Conservation (phyloP, 345 rosid genomes). For the Salix caprea region DNA sequence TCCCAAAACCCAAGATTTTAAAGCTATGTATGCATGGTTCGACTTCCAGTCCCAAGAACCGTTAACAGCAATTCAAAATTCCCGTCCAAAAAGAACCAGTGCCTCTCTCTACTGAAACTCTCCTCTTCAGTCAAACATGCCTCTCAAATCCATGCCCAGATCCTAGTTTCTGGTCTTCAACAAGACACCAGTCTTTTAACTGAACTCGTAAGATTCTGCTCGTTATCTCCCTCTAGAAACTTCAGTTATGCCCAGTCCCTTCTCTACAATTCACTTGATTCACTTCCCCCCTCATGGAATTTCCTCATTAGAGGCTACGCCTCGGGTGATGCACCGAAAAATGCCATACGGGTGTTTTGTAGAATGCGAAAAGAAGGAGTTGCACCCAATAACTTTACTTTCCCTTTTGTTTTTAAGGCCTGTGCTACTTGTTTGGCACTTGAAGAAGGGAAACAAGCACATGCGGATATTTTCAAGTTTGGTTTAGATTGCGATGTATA, state of each 20-base stretch:
- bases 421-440: constrained; percentile 47
- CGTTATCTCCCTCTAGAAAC: constrained; percentile 43
- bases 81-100: constrained; percentile 41
- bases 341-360: constrained; percentile 46
- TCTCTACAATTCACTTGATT: constrained; percentile 34
- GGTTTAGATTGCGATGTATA: constrained; percentile 67
- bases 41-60: constrained; percentile 14
- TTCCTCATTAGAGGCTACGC: constrained; percentile 60
- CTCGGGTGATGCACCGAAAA: constrained; percentile 43
- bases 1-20: no score
- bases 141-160: constrained; percentile 58
- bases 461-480: constrained; percentile 52
- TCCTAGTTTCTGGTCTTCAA: constrained; percentile 49
- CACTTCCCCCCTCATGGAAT: constrained; percentile 57
- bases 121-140: constrained; percentile 53
- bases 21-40: constrained; percentile 16
- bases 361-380: constrained; percentile 59
- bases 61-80: constrained; percentile 21
- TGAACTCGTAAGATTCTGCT: constrained; percentile 48
- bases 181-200: constrained; percentile 40
- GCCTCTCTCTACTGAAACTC: constrained; percentile 45
- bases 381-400: constrained; percentile 56
- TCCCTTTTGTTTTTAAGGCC: constrained; percentile 68
- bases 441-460: constrained; percentile 59
- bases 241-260: constrained; percentile 44